Conservation (phyloP, 2,329 filamentous ascomycete genomes). For the Fusarium denticulatum region DNA sequence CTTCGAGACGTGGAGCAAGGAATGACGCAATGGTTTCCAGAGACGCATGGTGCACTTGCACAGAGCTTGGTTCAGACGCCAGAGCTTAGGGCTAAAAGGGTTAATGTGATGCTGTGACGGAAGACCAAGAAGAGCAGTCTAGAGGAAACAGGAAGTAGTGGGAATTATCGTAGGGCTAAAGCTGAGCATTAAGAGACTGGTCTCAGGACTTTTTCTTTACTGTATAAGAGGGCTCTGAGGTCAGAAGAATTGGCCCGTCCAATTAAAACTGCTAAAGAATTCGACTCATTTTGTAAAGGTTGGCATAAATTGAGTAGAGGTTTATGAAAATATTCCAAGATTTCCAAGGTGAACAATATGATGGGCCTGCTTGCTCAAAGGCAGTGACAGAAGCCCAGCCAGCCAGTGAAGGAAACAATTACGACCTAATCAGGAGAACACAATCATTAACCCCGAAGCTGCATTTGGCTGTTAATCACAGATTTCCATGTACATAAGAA, state of each 20-base stretch:
- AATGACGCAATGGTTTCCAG: too few species aligned
- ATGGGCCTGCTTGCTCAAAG: background rate
- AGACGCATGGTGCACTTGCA: background rate
- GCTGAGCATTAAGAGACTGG: background rate
- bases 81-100: background rate
- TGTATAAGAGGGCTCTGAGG: too few species aligned
- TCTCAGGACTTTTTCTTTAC: background rate
- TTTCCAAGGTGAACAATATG: background rate
- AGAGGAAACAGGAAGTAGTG: background rate
- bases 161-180: background rate
- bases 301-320: too few species aligned
- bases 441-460: background rate
- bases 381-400: background rate
- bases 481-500: accelerated
- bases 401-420: too few species aligned
- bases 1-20: too few species aligned
- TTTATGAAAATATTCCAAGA: background rate
- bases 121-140: background rate
- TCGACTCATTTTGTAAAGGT: too few species aligned
- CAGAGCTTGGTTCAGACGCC: background rate
- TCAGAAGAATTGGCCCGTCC: too few species aligned
- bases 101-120: background rate
- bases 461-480: background rate
- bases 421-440: background rate
- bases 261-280: background rate